Evolutionary conservation across 768 basidiomycete genomes (phyloP), one percentile per base, ranked within the genome.

Genomic region (Leccinum arenicola): DNA sequence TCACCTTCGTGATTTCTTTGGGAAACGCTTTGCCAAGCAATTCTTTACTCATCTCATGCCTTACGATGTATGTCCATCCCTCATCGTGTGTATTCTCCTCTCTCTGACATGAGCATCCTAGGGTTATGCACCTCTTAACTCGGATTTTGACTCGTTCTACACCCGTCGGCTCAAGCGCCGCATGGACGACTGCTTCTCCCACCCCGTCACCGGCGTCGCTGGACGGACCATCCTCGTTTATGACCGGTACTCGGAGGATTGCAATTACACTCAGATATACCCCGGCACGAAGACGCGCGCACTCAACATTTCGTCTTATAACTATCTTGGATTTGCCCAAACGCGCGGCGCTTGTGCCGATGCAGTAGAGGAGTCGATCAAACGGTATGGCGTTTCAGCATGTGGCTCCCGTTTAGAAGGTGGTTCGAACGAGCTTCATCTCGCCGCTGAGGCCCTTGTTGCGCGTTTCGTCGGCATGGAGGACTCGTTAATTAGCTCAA

Each of bases 121-220:
- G 94, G 97, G 96, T 57, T 95, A 97, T 69, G 96, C 95, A 2
- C 91, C 97, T 6, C 82, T 98, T 60, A 96, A 94, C 76, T 97
- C 95, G 9, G 97, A 98, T 73, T 98, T 98, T 65, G 96, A 98
- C 74, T 98, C 97, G 6, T 99, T 98, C 78, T 98, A 98, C 80
- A 96, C 95, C 60, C 93, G 96, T 53, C 89, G 95, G 4, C 84
- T 98, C 64, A 98, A 98, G 73, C 80, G 82, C 11, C 93, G 96
- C 56, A 88, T 98, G 76, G 95, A 97, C 67, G 95, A 98, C 70
- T 96, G 94, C 70, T 98, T 98, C 77, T 85, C 88, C 1, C 86
- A 92, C 58, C 96, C 96, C 15, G 84, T 92, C 55, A 97, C 96
- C 0, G 93, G 94, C 35, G 96, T 98, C 31, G 93, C 97, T 4